These are phyloP conservation scores for Pseudoturritis turrita DNA, from an alignment of 345 rosid genomes.

Conservation along the genomic window DNA sequence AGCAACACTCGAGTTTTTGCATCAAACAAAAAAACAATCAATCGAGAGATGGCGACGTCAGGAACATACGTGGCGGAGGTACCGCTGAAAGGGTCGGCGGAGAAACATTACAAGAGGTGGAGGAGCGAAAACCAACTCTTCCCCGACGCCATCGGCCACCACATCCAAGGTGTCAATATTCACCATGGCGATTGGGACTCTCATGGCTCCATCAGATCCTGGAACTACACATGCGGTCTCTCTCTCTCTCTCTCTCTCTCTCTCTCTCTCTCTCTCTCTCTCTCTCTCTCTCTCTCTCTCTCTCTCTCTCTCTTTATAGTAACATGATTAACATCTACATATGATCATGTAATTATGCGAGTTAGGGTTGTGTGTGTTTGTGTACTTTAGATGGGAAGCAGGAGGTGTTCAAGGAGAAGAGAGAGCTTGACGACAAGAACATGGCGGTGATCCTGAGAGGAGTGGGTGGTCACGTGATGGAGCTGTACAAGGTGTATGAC, in stretches of 20 bases:
- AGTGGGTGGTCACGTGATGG: slow-evolving; percentile 1
- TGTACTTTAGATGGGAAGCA: slow-evolving; percentile 19
- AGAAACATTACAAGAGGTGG: slow-evolving; percentile 23
- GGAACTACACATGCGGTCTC: slow-evolving; percentile 5
- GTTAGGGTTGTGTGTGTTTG: background rate
- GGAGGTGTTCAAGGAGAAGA: slow-evolving; percentile 16
- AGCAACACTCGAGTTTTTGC: background rate
- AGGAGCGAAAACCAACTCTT: slow-evolving; percentile 4
- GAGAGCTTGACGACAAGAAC: slow-evolving; percentile 16
- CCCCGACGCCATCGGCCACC: slow-evolving; percentile 11
- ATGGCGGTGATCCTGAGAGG: background rate
- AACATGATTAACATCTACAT: too few relatives aligned
- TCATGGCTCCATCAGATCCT: slow-evolving; percentile 11
- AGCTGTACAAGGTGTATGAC: background rate
- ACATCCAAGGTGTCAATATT: background rate
- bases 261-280: background rate
- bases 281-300: background rate
- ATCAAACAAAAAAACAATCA: background rate
- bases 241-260: background rate
- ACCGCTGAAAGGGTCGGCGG: slow-evolving; percentile 7
- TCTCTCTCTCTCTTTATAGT: background rate
- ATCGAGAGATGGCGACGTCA: slow-evolving; percentile 2
- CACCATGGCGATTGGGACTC: slow-evolving; percentile 21
- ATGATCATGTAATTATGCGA: background rate
- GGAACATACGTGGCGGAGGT: slow-evolving; percentile 22